Base-by-base conservation (phyloP, 441 rosid genomes). In the Croton laevigatus region DNA sequence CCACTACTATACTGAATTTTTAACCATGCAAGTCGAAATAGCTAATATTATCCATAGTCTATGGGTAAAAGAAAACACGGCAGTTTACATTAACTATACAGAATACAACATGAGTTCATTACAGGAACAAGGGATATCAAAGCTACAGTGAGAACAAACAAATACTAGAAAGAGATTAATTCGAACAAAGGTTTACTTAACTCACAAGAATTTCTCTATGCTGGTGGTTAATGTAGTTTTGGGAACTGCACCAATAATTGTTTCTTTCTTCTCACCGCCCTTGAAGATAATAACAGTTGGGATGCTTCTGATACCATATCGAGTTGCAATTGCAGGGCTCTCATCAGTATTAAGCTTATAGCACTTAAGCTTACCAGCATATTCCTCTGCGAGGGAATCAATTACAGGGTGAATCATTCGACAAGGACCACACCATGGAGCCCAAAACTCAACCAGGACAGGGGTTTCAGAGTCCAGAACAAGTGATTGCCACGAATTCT, bases 361-460 rank as follows among this genome's bases (percentile, higher is more conserved):
- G 83, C 91, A 91, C 76, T 90, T 91, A 69, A 91, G 87, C 75
- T 94, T 91, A 54, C 97, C 97, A 0, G 81, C 81, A 71, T 89
- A 94, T 9, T 89, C 90, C 70, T 78, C 86, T 4, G 98, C 87
- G 42, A 94, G 83, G 40, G 88, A 92, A 68, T 88, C 88, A 20
- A 94, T 86, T 38, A 90, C 54, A 6, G 98, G 98, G 82, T 85
- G 90, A 61, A 94, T 89, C 97, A 94, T 89, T 38, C 91, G 85
- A 84, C 99, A 94, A 1, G 99, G 99, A 37, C 97, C 97, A 59
- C 99, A 94, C 97, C 99, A 94, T 6, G 98, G 98, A 59, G 98
- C 98, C 98, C 98, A 94, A 71, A 94, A 94, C 32, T 91, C 97
- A 38, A 94, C 94, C 63, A 91, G 68, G 5, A 91, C 97, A 3